A percentile compares a stretch with the other conserved stretches of the same genome.
phyloP scores from a whole-genome alignment of 2,329 filamentous ascomycete species.

The Albophoma yamanashiensis region DNA sequence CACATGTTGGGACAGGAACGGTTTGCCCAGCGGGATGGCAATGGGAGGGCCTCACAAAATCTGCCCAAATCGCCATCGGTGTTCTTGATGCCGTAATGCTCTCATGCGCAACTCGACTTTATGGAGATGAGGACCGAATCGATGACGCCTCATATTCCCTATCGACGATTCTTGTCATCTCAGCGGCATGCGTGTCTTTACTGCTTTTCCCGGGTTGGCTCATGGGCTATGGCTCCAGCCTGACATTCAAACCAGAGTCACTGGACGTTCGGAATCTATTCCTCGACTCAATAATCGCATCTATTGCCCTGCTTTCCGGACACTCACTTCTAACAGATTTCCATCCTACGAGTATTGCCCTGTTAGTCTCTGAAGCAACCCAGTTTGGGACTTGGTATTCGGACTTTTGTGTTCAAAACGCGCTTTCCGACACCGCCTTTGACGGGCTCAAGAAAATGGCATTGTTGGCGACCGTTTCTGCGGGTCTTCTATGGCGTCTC shows the following conservation, averaged over 20 bases:
- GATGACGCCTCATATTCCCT: constrained; percentile 7
- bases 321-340: constrained; percentile 16
- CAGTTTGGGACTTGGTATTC: constrained; percentile 7
- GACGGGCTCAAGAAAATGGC: not conserved
- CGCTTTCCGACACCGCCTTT: constrained; percentile 1
- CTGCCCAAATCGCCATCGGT: constrained; percentile 12
- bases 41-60: constrained; percentile 1
- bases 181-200: constrained; percentile 10
- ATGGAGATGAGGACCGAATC: constrained; percentile 7
- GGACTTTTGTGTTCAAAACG: not conserved
- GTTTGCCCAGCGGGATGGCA: constrained; percentile 7
- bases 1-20: constrained; percentile 5
- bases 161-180: constrained; percentile 2
- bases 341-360: constrained; percentile 14
- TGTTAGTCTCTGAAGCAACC: constrained; percentile 12
- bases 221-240: constrained; percentile 15
- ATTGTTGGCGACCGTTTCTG: not conserved
- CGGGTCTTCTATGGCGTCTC: constrained; percentile 3
- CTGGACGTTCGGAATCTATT: constrained; percentile 17
- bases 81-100: constrained; percentile 21
- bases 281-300: constrained; percentile 15
- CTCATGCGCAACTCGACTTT: constrained; percentile 12
- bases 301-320: constrained; percentile 12
- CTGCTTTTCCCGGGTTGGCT: constrained; percentile 11
- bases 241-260: constrained; percentile 17